These are phyloP conservation scores for Backusella australiensis DNA, from an alignment of 192 early-diverging fungal species.

Conservation along the genomic window DNA sequence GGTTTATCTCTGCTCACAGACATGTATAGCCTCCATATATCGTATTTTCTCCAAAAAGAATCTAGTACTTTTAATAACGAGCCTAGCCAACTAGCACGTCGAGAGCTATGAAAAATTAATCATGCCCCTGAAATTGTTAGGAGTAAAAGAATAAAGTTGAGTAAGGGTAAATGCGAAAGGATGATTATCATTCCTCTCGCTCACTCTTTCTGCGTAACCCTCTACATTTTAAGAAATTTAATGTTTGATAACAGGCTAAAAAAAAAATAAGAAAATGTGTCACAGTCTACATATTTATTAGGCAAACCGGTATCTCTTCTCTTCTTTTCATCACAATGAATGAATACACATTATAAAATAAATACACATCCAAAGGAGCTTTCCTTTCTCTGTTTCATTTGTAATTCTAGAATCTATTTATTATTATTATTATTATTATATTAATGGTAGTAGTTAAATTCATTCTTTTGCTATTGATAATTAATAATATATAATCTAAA, in stretches of 20 bases:
- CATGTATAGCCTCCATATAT: too few species aligned
- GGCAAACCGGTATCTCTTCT: too few species aligned
- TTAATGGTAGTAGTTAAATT: too few species aligned
- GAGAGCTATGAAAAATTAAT: not conserved
- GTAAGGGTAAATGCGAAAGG: not conserved
- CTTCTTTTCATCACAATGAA: too few species aligned
- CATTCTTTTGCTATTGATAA: too few species aligned
- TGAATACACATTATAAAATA: not conserved
- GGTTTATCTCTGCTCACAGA: too few species aligned
- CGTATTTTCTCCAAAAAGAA: not conserved
- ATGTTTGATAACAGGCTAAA: not conserved
- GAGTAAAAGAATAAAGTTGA: not conserved
- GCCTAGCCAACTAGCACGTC: not conserved
- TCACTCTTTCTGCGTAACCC: not conserved
- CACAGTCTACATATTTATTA: too few species aligned
- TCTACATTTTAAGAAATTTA: not conserved
- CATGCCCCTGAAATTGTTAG: not conserved
- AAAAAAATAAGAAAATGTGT: too few species aligned
- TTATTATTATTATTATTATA: not conserved
- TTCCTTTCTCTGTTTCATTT: not conserved
- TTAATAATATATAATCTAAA: not conserved
- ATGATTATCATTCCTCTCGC: not conserved
- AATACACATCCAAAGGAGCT: not conserved
- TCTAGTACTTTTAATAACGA: not conserved
- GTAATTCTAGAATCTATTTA: not conserved